Conservation (phyloP, 2,329 filamentous ascomycete species). For the Pseudogymnoascus sp. region DNA sequence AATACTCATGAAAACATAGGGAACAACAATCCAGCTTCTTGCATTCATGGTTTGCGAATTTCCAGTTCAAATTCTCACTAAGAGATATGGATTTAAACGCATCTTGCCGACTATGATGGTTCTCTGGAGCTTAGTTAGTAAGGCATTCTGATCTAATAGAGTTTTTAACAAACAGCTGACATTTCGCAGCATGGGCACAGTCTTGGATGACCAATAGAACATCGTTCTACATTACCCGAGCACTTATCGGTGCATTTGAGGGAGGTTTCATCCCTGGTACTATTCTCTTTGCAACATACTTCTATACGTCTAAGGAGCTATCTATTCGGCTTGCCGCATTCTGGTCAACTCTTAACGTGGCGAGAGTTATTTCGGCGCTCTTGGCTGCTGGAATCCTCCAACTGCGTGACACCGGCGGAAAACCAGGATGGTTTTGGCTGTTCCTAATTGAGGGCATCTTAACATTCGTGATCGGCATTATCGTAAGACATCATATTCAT, state of each 20-base stretch:
- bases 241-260: constrained; percentile 47
- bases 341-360: constrained; percentile 48
- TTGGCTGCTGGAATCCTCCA: constrained; percentile 41
- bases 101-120: constrained; percentile 49
- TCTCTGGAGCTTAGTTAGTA: constrained; percentile 42
- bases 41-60: constrained; percentile 50
- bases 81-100: constrained; percentile 49
- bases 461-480: constrained; percentile 42
- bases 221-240: constrained; percentile 44
- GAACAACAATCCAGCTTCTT: constrained; percentile 49
- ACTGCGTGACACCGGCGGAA: constrained; percentile 41
- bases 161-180: constrained; percentile 27
- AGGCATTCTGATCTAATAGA: neutral
- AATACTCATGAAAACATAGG: constrained; percentile 20
- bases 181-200: constrained; percentile 38
- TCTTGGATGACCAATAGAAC: constrained; percentile 43
- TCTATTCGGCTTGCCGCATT: constrained; percentile 61
- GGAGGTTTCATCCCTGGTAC: constrained; percentile 53
- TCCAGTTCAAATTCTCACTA: constrained; percentile 50
- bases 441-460: constrained; percentile 38
- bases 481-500: constrained; percentile 24
- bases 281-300: constrained; percentile 63
- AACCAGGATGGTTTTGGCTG: constrained; percentile 51
- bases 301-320: constrained; percentile 62
- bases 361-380: constrained; percentile 40